Evolutionary conservation across 148 eudicot species (phyloP), one percentile per base, ranked within the genome.

Genomic region (Rhododendron simsii): DNA sequence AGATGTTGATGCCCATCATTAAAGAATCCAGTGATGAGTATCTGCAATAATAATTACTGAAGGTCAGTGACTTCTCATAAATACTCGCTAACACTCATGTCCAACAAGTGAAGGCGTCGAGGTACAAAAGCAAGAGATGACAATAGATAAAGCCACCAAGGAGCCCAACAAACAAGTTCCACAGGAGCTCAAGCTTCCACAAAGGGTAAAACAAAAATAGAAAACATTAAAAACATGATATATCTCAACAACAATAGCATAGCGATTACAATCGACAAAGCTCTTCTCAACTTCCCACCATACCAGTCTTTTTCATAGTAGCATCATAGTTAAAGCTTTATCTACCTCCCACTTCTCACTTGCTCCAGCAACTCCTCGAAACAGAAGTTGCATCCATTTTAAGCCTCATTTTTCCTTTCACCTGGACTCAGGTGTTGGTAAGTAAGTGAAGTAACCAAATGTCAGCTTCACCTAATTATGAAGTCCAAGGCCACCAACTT

Each of bases 21-120:
- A 79, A 94, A 97, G 84, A 85, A 90, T 76, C 99, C 99, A 90
- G 94, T 90, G 76, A 95, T 90, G 82, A 97, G 91, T 88, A 97
- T 91, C 98, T 97, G 96, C 91, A 91, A 84, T 76, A 86, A 86
- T 47, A 61, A 48, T 13, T 45, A 83, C 11, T 76, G 65, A 77
- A 76, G 79, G 85, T 87, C 67, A 82, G 57, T 5, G 41, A 76
- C 2, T 67, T 73, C 61, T 45, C 30, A 69, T 18, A 53, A 51
- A 50, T 65, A 35, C 51, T 30, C 50, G 33, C 33, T 1, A 69
- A 69, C 20, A 69, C 75, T 69, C 75, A 10, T 30, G 37, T 69
- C 5, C 12, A 37, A 69, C 16, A 69, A 69, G 75, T 69, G 75
- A 69, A 30, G 75, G 33, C 14, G 7, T 69, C 37, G 12, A 26